Percentiles rank a stretch among this genome's conserved stretches.
phyloP scores from a whole-genome alignment of 768 basidiomycete species.

The Boletellus ananas region DNA sequence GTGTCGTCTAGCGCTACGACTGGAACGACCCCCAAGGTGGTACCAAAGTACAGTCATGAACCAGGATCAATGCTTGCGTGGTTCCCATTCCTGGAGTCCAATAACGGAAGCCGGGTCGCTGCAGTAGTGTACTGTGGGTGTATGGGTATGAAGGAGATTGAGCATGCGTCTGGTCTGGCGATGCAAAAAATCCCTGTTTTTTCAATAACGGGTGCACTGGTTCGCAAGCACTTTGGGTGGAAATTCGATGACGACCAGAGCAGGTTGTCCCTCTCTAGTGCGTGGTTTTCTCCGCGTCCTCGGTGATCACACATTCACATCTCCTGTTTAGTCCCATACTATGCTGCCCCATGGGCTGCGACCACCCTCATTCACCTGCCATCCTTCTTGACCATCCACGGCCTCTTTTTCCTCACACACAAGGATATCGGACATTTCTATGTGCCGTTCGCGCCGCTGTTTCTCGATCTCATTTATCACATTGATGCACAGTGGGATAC shows the following conservation, averaged over 20 bases:
- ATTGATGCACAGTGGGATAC: background rate
- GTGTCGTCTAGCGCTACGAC: background rate
- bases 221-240: constrained; percentile 12
- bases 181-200: constrained; percentile 9
- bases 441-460: constrained; percentile 4
- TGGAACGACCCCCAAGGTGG: background rate
- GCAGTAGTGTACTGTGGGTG: background rate
- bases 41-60: background rate
- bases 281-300: too few relatives aligned
- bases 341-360: constrained; percentile 12
- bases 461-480: constrained; percentile 8
- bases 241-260: constrained; percentile 7
- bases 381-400: constrained; percentile 17
- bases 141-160: background rate
- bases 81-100: background rate
- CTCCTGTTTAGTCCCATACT: constrained; percentile 4
- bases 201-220: background rate
- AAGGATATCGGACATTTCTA: background rate
- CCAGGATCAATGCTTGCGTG: background rate
- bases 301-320: background rate
- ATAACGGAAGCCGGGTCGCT: too few relatives aligned
- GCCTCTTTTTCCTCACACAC: constrained; percentile 15
- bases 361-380: constrained; percentile 9
- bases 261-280: too few relatives aligned
- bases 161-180: constrained; percentile 14